These are phyloP conservation scores for Cubamyces sp. DNA, from an alignment of 768 basidiomycete species.

Conservation along the genomic window DNA sequence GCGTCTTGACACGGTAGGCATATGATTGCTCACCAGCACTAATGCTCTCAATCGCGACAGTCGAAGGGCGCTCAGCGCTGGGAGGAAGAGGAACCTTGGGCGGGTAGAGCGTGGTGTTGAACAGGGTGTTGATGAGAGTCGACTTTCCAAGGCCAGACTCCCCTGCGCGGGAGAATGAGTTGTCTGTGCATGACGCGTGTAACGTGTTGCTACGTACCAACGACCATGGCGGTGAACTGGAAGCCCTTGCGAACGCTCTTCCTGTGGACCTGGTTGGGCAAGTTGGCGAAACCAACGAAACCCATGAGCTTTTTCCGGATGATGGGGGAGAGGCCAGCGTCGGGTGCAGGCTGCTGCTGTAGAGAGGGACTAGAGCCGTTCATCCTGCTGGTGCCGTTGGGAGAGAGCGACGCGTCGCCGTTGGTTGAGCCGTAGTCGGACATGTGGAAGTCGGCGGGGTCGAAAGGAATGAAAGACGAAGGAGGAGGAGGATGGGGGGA, in stretches of 20 bases:
- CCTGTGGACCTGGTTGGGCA: conserved; percentile 99
- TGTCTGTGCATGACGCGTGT: conserved; percentile 21
- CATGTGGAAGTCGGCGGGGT: conserved; percentile 51
- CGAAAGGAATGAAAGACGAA: conserved; percentile 28
- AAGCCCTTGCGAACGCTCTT: conserved; percentile 98
- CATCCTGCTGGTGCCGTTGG: conserved; percentile 59
- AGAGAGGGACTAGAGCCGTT: conserved; percentile 72
- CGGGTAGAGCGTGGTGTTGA: conserved; percentile 95
- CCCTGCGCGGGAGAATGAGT: conserved; percentile 50
- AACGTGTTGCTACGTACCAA: conserved; percentile 67
- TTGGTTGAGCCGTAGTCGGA: conserved; percentile 73
- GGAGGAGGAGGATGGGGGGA: conserved; percentile 28
- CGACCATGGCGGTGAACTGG: conserved; percentile 99
- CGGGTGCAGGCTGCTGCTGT: conserved; percentile 32
- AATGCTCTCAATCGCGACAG: conserved; percentile 98
- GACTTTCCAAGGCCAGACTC: conserved; percentile 99
- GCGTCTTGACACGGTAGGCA: background rate
- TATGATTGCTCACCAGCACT: conserved; percentile 73
- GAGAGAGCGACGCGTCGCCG: conserved; percentile 59
- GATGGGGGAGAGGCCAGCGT: conserved; percentile 41
- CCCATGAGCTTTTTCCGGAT: conserved; percentile 93
- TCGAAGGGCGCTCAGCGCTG: conserved; percentile 84
- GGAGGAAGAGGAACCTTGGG: conserved; percentile 85
- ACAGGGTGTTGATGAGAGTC: conserved; percentile 97
- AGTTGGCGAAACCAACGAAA: conserved; percentile 95